Percentiles rank a stretch among this genome's conserved stretches.
These are phyloP conservation scores for Moniliophthora roreri DNA, from an alignment of 1,284 basidiomycete species.

Conservation along the genomic window DNA sequence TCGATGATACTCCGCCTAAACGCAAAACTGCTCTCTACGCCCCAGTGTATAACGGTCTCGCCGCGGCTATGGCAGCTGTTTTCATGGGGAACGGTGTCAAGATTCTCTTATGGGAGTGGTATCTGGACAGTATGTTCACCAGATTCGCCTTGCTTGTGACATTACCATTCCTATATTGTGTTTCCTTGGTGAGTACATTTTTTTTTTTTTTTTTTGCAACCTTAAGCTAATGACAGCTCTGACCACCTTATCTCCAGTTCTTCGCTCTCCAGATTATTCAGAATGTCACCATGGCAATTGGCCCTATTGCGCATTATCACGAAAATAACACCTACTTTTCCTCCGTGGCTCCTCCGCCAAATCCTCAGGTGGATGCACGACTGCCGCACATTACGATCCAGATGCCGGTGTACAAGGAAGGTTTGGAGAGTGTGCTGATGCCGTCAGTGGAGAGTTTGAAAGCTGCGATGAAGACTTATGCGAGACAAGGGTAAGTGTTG, in stretches of 20 bases:
- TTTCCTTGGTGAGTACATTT: conserved; percentile 55
- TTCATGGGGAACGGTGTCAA: conserved; percentile 48
- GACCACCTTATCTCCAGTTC: conserved; percentile 42
- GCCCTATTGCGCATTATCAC: conserved; percentile 75
- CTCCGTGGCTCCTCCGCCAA: conserved; percentile 53
- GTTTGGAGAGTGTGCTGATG: conserved; percentile 55
- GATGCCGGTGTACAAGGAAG: conserved; percentile 84
- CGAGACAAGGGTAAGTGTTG: conserved; percentile 76
- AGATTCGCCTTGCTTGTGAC: conserved; percentile 66
- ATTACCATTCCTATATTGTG: conserved; percentile 67
- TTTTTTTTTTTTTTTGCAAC: background rate
- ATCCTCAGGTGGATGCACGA: conserved; percentile 44
- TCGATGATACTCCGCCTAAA: background rate
- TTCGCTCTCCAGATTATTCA: conserved; percentile 68
- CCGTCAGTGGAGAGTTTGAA: conserved; percentile 81
- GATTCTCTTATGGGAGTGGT: conserved; percentile 61
- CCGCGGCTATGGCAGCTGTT: conserved; percentile 53
- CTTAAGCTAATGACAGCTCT: background rate
- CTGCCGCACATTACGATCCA: conserved; percentile 79
- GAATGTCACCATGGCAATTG: conserved; percentile 64
- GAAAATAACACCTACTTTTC: conserved; percentile 73
- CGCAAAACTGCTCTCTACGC: conserved; percentile 50
- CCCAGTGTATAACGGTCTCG: conserved; percentile 76
- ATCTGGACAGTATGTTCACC: conserved; percentile 60
- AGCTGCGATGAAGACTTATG: conserved; percentile 81